phyloP scores from a whole-genome alignment of 495 filamentous ascomycete genomes.

The Rhypophila decipiens region DNA sequence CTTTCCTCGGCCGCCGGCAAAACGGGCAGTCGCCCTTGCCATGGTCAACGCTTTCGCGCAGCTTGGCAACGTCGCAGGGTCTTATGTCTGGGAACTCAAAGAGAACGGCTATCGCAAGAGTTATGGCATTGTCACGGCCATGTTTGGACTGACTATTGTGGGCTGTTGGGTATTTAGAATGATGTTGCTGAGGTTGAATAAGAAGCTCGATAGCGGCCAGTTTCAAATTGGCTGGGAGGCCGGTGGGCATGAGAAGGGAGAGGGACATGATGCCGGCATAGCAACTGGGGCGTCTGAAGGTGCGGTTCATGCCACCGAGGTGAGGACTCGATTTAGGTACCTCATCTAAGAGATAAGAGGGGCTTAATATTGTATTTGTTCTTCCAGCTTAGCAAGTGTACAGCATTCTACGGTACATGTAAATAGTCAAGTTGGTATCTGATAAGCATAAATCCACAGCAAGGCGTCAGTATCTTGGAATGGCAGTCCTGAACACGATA shows the following conservation, averaged over 20 bases:
- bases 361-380: too few relatives aligned
- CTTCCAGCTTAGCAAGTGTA: too few relatives aligned
- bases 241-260: slow-evolving; percentile 10
- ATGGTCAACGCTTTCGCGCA: slow-evolving; percentile 74
- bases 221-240: slow-evolving; percentile 27
- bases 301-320: too few relatives aligned
- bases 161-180: slow-evolving; percentile 45
- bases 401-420: too few relatives aligned
- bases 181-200: slow-evolving; percentile 58
- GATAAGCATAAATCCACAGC: too few relatives aligned
- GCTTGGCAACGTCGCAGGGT: slow-evolving; percentile 63
- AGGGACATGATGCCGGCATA: not conserved
- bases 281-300: too few relatives aligned
- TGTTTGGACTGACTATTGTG: slow-evolving; percentile 52
- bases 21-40: slow-evolving; percentile 72
- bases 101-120: slow-evolving; percentile 34
- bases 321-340: too few relatives aligned
- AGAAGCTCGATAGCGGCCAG: slow-evolving; percentile 48
- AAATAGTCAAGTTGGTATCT: too few relatives aligned
- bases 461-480: too few relatives aligned
- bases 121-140: slow-evolving; percentile 54
- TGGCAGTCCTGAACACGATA: too few relatives aligned
- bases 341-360: too few relatives aligned
- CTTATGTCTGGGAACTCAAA: slow-evolving; percentile 61
- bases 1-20: slow-evolving; percentile 68